These are phyloP conservation scores for Neophaeococcomyces mojaviensis DNA, from an alignment of 2,329 filamentous ascomycete genomes.

Conservation along the genomic window DNA sequence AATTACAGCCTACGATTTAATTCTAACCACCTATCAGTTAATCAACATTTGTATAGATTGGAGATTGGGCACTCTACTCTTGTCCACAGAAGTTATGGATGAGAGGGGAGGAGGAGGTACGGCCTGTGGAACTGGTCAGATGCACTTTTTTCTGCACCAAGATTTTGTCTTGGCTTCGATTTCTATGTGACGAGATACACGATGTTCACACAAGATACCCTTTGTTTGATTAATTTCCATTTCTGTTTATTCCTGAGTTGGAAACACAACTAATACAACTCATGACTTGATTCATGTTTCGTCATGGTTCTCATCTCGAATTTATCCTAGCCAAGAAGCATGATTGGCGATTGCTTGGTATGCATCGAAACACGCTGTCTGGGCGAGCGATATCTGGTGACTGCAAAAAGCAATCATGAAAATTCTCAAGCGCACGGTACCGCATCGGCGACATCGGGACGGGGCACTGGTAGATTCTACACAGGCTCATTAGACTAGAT, in stretches of 20 bases:
- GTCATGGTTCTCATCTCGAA: not conserved
- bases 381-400: no score
- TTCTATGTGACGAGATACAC: slow-evolving; percentile 20
- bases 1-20: not conserved
- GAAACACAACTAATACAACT: slow-evolving; percentile 8
- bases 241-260: slow-evolving; percentile 7
- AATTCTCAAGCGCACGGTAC: no score
- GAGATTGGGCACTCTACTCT: not conserved
- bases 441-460: no score
- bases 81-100: no score
- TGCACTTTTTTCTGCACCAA: slow-evolving; percentile 8
- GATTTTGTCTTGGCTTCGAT: slow-evolving; percentile 8
- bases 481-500: no score
- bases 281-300: not conserved
- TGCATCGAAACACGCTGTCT: no score
- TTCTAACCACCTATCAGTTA: not conserved
- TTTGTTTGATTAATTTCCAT: slow-evolving; percentile 11
- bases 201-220: slow-evolving; percentile 21
- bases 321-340: no score
- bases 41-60: not conserved
- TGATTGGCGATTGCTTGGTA: no score
- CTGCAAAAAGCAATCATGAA: no score
- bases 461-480: no score
- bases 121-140: not conserved
- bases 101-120: slow-evolving; percentile 19